These are phyloP conservation scores for Botrytis deweyae DNA, from an alignment of 2,329 filamentous ascomycete species.

Conservation along the genomic window DNA sequence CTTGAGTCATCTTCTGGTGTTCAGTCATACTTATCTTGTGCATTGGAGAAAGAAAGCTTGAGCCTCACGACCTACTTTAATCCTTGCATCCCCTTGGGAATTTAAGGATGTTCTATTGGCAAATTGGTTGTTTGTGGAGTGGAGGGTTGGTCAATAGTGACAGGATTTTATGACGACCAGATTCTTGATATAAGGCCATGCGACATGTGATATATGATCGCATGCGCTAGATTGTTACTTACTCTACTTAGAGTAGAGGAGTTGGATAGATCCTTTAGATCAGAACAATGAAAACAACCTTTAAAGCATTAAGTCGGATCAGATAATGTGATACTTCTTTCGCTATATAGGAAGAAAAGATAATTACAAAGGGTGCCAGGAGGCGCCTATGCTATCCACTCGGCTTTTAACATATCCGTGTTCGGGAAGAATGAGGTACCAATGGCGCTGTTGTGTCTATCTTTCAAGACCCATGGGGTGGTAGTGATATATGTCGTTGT, in stretches of 20 bases:
- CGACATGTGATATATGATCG: background rate
- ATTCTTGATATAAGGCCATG: background rate
- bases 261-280: background rate
- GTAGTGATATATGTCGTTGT: background rate
- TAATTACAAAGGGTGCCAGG: background rate
- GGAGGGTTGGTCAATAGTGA: background rate
- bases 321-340: background rate
- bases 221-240: background rate
- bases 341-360: background rate
- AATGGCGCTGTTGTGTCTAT: background rate
- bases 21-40: slow-evolving; percentile 4
- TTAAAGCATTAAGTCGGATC: background rate
- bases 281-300: background rate
- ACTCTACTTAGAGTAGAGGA: background rate
- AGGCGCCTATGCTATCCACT: background rate
- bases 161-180: background rate
- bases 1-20: slow-evolving; percentile 8
- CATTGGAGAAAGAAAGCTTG: background rate
- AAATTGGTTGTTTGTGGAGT: background rate
- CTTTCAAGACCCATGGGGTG: background rate
- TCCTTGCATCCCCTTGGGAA: background rate
- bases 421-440: background rate
- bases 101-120: background rate
- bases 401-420: background rate
- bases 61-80: slow-evolving; percentile 8